A percentile compares a stretch with the other conserved stretches of the same genome.
These are phyloP conservation scores for Fistulinella prunicolor DNA, from an alignment of 768 basidiomycete species.

Conservation along the genomic window DNA sequence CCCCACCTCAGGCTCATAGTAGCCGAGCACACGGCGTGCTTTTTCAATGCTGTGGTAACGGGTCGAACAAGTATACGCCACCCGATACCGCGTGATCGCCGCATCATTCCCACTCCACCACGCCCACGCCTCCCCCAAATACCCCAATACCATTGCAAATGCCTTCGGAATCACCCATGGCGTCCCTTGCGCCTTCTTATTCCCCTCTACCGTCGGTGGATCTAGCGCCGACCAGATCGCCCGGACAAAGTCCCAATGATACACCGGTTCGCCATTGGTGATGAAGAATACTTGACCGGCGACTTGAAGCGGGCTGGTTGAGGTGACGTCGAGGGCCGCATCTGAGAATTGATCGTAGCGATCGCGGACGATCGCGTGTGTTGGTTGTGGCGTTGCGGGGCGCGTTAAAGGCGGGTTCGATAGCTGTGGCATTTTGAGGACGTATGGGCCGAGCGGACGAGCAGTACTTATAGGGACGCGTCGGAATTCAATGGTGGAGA, in stretches of 20 bases:
- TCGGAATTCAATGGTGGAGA: slow-evolving; percentile 55
- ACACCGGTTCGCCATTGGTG: slow-evolving; percentile 95
- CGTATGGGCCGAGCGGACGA: slow-evolving; percentile 80
- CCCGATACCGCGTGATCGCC: slow-evolving; percentile 36
- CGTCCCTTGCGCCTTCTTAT: no score
- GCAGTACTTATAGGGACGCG: slow-evolving; percentile 77
- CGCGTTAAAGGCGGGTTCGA: slow-evolving; percentile 55
- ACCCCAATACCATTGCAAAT: no score
- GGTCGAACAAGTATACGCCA: slow-evolving; percentile 72
- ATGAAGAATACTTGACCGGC: slow-evolving; percentile 96
- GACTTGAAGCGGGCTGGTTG: slow-evolving; percentile 64
- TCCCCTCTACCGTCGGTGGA: no score
- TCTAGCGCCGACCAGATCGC: no score
- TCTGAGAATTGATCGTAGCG: slow-evolving; percentile 72
- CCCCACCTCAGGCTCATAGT: slow-evolving; percentile 86
- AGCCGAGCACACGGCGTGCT: slow-evolving; percentile 85
- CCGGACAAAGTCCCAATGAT: no score
- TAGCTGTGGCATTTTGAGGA: slow-evolving; percentile 58
- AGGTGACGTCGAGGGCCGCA: slow-evolving; percentile 48
- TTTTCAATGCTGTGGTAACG: slow-evolving; percentile 95
- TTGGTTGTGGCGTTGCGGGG: slow-evolving; percentile 44
- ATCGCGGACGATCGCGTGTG: no score
- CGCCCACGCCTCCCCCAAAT: no score
- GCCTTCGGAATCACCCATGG: no score
- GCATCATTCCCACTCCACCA: no score